Conservation (phyloP, 1,284 basidiomycete species). For the Tylopilus sp. region DNA sequence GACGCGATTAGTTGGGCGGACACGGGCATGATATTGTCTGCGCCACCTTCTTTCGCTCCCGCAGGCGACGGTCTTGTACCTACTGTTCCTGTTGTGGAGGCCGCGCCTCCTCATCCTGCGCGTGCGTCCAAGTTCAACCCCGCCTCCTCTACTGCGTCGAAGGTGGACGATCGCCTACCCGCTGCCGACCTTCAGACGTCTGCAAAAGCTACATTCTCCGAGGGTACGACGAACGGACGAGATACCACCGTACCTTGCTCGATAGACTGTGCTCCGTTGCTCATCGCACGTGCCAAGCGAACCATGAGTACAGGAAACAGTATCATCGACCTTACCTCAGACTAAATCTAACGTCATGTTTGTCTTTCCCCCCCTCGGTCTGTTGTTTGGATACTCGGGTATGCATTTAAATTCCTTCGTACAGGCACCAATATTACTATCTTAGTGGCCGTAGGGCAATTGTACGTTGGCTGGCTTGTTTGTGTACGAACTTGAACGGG, state of each 20-base stretch:
- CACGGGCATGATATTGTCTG: conserved; percentile 27
- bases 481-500: neutral
- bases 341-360: conserved; percentile 10
- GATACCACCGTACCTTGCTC: neutral
- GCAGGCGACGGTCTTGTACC: neutral
- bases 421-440: neutral
- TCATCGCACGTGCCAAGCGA: conserved; percentile 24
- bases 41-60: conserved; percentile 17
- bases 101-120: neutral
- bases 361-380: neutral
- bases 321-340: conserved; percentile 41
- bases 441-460: too few species aligned
- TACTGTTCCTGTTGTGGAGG: neutral
- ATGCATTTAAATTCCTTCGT: too few species aligned
- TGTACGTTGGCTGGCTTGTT: too few species aligned
- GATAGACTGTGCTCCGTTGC: conserved; percentile 18
- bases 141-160: neutral
- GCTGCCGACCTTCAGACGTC: neutral
- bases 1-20: conserved; percentile 17
- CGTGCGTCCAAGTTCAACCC: conserved; percentile 25
- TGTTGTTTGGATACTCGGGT: neutral
- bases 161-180: neutral
- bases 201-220: neutral
- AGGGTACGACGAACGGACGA: neutral
- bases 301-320: conserved; percentile 15